Conservation (phyloP, 2,329 filamentous ascomycete species). For the Drechslera avenae region DNA sequence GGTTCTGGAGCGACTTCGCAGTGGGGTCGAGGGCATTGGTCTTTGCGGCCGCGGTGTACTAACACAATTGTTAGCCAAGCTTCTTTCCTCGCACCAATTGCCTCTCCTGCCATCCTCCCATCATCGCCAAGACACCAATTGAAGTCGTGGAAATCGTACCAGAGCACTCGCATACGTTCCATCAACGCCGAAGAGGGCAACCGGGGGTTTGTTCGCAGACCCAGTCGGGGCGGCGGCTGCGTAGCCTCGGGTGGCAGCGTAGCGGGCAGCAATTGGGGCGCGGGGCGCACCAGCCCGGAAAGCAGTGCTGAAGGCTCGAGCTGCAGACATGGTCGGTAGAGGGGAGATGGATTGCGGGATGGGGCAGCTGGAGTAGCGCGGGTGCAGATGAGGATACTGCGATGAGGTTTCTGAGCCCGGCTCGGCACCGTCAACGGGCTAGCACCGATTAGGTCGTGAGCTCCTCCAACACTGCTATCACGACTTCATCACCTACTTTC, state of each 20-base stretch:
- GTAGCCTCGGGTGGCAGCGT: conserved; percentile 74
- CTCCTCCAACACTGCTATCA: background rate
- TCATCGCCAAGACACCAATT: conserved; percentile 29
- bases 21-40: conserved; percentile 82
- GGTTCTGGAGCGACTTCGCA: conserved; percentile 75
- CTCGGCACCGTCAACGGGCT: conserved; percentile 23
- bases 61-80: conserved; percentile 33
- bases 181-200: conserved; percentile 92
- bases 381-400: conserved; percentile 27
- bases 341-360: conserved; percentile 45
- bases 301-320: conserved; percentile 61
- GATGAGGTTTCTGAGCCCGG: conserved; percentile 31
- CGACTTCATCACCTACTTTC: background rate
- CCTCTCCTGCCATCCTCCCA: conserved; percentile 21
- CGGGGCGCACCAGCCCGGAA: conserved; percentile 62
- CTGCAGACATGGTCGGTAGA: conserved; percentile 59
- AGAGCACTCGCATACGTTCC: conserved; percentile 98
- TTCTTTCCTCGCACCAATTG: conserved; percentile 24
- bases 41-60: conserved; percentile 98
- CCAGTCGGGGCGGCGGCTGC: conserved; percentile 66
- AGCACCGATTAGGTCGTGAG: conserved; percentile 16
- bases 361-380: conserved; percentile 32
- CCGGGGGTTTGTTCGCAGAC: conserved; percentile 76
- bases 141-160: conserved; percentile 64
- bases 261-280: conserved; percentile 63